phyloP scores from a whole-genome alignment of 2,329 filamentous ascomycete species.

The Sarocladium oryzae region DNA sequence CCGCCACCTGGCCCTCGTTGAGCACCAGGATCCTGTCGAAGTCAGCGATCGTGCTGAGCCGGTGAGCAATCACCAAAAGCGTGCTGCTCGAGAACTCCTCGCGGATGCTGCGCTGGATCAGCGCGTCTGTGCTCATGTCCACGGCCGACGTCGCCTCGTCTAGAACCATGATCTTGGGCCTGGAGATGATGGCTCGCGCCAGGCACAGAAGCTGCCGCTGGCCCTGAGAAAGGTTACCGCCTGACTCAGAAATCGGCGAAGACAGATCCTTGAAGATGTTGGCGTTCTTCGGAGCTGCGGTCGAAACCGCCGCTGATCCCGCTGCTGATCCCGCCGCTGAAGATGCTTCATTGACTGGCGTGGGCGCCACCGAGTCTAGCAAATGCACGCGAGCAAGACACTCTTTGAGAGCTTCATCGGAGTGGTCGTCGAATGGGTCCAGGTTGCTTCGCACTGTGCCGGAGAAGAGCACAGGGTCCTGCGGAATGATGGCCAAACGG shows the following conservation, averaged over 20 bases:
- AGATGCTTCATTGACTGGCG: conserved; percentile 32
- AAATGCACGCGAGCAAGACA: conserved; percentile 66
- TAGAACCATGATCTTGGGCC: conserved; percentile 71
- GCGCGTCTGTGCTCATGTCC: conserved; percentile 67
- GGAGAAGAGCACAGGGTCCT: conserved; percentile 74
- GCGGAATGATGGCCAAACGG: conserved; percentile 74
- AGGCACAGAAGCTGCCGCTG: conserved; percentile 72
- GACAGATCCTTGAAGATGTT: conserved; percentile 61
- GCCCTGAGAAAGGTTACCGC: conserved; percentile 68
- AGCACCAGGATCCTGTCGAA: conserved; percentile 70
- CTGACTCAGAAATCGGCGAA: conserved; percentile 63
- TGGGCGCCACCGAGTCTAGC: conserved; percentile 35
- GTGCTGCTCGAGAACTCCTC: conserved; percentile 65
- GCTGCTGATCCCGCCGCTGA: conserved; percentile 16
- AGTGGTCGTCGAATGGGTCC: conserved; percentile 67
- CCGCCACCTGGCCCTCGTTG: conserved; percentile 58
- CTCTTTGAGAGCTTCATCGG: conserved; percentile 62
- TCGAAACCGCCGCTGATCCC: conserved; percentile 24
- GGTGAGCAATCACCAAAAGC: conserved; percentile 68
- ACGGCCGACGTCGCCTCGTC: conserved; percentile 76
- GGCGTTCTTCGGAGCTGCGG: conserved; percentile 39
- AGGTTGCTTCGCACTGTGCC: conserved; percentile 72
- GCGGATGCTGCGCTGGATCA: conserved; percentile 68
- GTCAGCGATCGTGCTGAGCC: conserved; percentile 69
- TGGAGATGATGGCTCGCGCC: conserved; percentile 63